Evolutionary conservation across 345 rosid species (phyloP), one percentile per base, ranked within the genome.

Genomic region (Salix exigua): DNA sequence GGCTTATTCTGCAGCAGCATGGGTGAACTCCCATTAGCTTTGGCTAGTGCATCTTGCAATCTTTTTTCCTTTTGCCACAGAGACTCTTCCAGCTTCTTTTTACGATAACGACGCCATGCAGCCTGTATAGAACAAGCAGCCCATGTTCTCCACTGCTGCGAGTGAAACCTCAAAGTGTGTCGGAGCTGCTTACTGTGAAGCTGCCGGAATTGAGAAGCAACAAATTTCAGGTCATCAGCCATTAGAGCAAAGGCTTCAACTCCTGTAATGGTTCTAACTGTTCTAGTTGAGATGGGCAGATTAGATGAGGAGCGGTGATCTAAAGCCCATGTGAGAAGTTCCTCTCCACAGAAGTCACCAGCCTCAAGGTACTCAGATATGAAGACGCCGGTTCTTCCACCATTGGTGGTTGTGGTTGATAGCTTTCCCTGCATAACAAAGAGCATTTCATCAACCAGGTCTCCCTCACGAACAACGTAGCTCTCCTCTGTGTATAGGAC

Each of bases 61-160:
- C 95, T 83, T 10, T 90, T 82, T 80, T 95, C 97, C 72, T 93
- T 91, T 77, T 82, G 88, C 40, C 60, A 79, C 33, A 91, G 88
- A 37, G 94, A 79, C 72, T 93, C 95, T 68, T 88, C 97, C 0
- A 81, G 86, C 75, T 92, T 95, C 96, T 88, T 95, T 80, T 86
- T 89, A 35, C 60, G 40, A 67, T 86, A 85, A 5, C 97, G 89
- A 6, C 96, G 89, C 98, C 98, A 95, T 0, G 97, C 94, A 1
- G 96, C 97, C 86, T 93, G 99, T 77, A 93, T 84, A 75, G 88
- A 93, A 68, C 94, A 89, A 67, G 99, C 98, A 3, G 97, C 99
- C 99, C 98, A 91, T 5, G 94, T 85, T 87, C 92, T 85, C 99
- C 99, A 93, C 61, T 93, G 98, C 73, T 85, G 93, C 0, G 97